These are phyloP conservation scores for Fusarium ambrosium DNA, from an alignment of 2,329 filamentous ascomycete genomes.

Conservation along the genomic window DNA sequence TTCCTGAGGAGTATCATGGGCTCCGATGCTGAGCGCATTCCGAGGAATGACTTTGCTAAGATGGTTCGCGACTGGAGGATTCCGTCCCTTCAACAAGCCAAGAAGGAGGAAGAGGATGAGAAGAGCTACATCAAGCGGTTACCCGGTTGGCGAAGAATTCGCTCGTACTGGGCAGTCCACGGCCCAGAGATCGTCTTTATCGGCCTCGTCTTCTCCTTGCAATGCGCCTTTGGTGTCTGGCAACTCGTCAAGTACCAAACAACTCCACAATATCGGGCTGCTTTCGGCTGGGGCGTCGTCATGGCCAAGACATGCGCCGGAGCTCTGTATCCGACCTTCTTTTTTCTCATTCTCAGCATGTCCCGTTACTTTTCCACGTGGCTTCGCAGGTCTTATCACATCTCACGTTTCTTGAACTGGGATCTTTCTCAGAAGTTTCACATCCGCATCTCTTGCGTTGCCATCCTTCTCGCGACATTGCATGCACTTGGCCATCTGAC, in stretches of 20 bases:
- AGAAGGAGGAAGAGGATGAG: slow-evolving; percentile 61
- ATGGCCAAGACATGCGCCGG: slow-evolving; percentile 69
- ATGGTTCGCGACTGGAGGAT: slow-evolving; percentile 62
- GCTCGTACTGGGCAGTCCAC: slow-evolving; percentile 69
- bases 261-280: slow-evolving; percentile 58
- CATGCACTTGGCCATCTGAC: slow-evolving; percentile 68
- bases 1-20: slow-evolving; percentile 67
- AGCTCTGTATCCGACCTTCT: slow-evolving; percentile 68
- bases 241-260: slow-evolving; percentile 67
- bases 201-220: slow-evolving; percentile 60
- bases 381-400: slow-evolving; percentile 62
- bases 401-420: slow-evolving; percentile 70
- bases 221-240: slow-evolving; percentile 67
- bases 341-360: slow-evolving; percentile 71
- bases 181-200: slow-evolving; percentile 66
- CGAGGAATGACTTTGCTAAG: slow-evolving; percentile 60
- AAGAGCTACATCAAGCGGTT: slow-evolving; percentile 61
- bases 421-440: slow-evolving; percentile 69
- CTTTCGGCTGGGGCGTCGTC: slow-evolving; percentile 69
- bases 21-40: slow-evolving; percentile 57
- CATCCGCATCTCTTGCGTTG: slow-evolving; percentile 65
- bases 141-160: slow-evolving; percentile 59
- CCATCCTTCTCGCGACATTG: slow-evolving; percentile 63
- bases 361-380: slow-evolving; percentile 68
- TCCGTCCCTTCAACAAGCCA: slow-evolving; percentile 61